Evolutionary conservation across 495 filamentous ascomycete species (phyloP), one percentile per base, ranked within the genome.

Genomic region (Hypomontagnella submonticulosa): DNA sequence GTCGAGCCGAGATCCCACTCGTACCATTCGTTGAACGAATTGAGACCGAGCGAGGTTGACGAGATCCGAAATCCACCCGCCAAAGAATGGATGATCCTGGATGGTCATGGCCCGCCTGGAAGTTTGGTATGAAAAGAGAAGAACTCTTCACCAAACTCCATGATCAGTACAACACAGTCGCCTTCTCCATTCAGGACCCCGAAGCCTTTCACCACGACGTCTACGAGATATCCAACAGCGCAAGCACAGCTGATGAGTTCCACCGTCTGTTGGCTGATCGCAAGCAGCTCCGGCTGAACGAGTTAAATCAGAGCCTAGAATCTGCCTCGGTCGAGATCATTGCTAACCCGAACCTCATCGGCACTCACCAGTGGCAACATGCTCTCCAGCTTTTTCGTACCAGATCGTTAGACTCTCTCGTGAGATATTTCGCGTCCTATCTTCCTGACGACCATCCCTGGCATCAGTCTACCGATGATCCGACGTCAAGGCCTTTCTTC

Each of bases 261-360:
- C 73, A 82, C 62, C 72, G 66, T 8, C 66, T 81, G n/a, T 71
- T 83, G 56, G 71, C 73, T 44, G 72, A 73, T 33, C 80, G 81
- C 62, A 81, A 81, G 75, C 64, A 80, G 38, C 76, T 77, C 40
- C 78, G 81, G 5, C 71, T 83, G 20, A 70, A 72, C 42, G 80
- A 83, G 67, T 61, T 83, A 54, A 79, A 83, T 64, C 61, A 78
- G 19, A 78, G 75, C 20, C 73, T 83, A 54, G 76, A 82, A 61
- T 80, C 78, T 33, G 80, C 80, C 32, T 76, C 81, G n/a, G 69
- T 80, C 56, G 79, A 83, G 70, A 83, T 83, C 59, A 79, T 83
- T 55, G 80, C 73, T 61, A 83, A 82, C 71, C 81, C 81, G 27
- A 69, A 70, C 19, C 73, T 83, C 38, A 80, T 83, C 58, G 81